Evolutionary conservation across 768 basidiomycete genomes (phyloP).

Genomic region (Amanita jacksonii): DNA sequence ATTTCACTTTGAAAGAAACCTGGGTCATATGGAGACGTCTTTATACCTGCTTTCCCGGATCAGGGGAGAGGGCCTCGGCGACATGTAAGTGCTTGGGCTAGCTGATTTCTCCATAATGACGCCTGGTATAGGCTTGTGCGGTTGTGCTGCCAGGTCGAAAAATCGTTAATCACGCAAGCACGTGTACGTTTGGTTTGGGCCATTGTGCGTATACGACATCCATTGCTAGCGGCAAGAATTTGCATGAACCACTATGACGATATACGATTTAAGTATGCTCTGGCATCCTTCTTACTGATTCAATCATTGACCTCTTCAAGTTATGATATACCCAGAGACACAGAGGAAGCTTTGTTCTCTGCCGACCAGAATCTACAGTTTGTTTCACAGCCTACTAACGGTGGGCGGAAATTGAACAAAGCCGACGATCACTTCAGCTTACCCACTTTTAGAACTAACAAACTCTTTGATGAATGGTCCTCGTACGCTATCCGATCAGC

Average conservation of each 20-base stretch:
- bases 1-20: slow-evolving; percentile 42
- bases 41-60: slow-evolving; percentile 73
- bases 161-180: slow-evolving; percentile 27
- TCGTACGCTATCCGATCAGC: slow-evolving; percentile 56
- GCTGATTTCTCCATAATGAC: background rate
- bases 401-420: slow-evolving; percentile 22
- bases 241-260: slow-evolving; percentile 54
- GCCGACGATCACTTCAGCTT: background rate
- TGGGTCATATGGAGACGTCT: slow-evolving; percentile 71
- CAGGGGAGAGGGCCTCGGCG: slow-evolving; percentile 75
- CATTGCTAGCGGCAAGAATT: slow-evolving; percentile 54
- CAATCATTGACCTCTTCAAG: slow-evolving; percentile 21
- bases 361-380: slow-evolving; percentile 44
- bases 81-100: slow-evolving; percentile 54
- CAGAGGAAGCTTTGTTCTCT: slow-evolving; percentile 33
- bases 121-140: slow-evolving; percentile 59
- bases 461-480: slow-evolving; percentile 69
- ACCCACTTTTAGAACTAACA: slow-evolving; percentile 39
- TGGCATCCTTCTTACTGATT: background rate
- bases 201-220: slow-evolving; percentile 59
- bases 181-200: slow-evolving; percentile 62
- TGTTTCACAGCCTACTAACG: slow-evolving; percentile 42
- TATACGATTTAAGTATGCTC: slow-evolving; percentile 55
- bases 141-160: slow-evolving; percentile 49
- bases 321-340: slow-evolving; percentile 33